Evolutionary conservation across 2,329 filamentous ascomycete genomes (phyloP).

Genomic region (Phyllosticta citrichinensis): DNA sequence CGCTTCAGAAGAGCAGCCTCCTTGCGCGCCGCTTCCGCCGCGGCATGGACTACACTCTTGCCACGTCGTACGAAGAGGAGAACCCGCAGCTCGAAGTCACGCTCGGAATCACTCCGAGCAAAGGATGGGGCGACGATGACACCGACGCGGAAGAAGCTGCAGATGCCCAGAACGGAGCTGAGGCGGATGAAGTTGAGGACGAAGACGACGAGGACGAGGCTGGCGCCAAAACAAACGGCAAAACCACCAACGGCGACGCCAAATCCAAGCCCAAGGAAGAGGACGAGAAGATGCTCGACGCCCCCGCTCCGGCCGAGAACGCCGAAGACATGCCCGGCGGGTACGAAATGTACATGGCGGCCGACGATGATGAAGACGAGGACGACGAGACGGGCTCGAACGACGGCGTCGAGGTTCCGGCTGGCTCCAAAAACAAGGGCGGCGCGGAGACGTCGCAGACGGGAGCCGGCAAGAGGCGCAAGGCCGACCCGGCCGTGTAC

Average conservation of each 20-base stretch:
- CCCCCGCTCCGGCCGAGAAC: slow-evolving; percentile 40
- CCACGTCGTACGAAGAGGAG: slow-evolving; percentile 65
- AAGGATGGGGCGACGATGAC: slow-evolving; percentile 71
- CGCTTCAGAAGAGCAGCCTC: slow-evolving; percentile 62
- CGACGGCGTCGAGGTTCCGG: slow-evolving; percentile 28
- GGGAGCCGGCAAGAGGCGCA: slow-evolving; percentile 37
- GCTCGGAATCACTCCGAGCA: slow-evolving; percentile 72
- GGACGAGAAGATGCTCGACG: slow-evolving; percentile 34
- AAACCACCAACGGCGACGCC: slow-evolving; percentile 20
- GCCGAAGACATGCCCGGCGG: slow-evolving; percentile 42
- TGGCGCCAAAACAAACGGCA: slow-evolving; percentile 20
- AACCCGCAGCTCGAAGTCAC: slow-evolving; percentile 78
- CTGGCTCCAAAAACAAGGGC: slow-evolving; percentile 14
- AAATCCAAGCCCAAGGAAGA: slow-evolving; percentile 22
- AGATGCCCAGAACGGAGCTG: slow-evolving; percentile 26
- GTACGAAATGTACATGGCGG: slow-evolving; percentile 89
- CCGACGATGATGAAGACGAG: slow-evolving; percentile 55
- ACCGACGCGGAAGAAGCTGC: slow-evolving; percentile 39
- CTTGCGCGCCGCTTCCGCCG: slow-evolving; percentile 80
- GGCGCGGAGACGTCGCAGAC: slow-evolving; percentile 28
- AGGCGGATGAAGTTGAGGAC: slow-evolving; percentile 37
- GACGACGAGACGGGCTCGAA: slow-evolving; percentile 43
- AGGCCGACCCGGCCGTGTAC: slow-evolving; percentile 75
- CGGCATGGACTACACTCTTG: slow-evolving; percentile 85
- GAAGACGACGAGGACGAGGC: slow-evolving; percentile 18